These are phyloP conservation scores for Plenodomus biglobosus DNA, from an alignment of 2,329 filamentous ascomycete genomes.

Conservation along the genomic window DNA sequence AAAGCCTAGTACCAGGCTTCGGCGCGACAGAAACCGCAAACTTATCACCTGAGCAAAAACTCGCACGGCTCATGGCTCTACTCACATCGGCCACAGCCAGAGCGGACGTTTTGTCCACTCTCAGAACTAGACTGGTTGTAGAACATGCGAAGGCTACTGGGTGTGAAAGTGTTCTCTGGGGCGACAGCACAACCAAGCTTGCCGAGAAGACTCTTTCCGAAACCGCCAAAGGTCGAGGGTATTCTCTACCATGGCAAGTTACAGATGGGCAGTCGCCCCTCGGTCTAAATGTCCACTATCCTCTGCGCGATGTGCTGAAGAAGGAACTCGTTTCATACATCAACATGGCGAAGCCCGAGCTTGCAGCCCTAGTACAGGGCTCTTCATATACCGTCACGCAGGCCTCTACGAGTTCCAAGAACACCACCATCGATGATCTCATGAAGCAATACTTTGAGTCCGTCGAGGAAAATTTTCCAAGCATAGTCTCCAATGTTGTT, in stretches of 20 bases:
- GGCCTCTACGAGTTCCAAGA: conserved; percentile 63
- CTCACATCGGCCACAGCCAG: conserved; percentile 74
- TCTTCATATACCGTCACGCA: conserved; percentile 25
- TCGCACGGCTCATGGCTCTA: conserved; percentile 59
- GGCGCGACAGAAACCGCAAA: background rate
- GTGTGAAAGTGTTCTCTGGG: conserved; percentile 76
- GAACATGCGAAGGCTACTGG: conserved; percentile 49
- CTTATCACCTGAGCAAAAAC: conserved; percentile 23
- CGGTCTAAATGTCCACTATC: conserved; percentile 69
- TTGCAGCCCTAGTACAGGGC: conserved; percentile 48
- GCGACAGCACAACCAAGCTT: conserved; percentile 82
- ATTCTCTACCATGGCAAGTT: conserved; percentile 77
- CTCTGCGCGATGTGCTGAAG: conserved; percentile 80
- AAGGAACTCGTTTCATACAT: conserved; percentile 75
- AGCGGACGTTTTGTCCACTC: conserved; percentile 69
- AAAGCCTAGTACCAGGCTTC: conserved; percentile 16
- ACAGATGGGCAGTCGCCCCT: conserved; percentile 69
- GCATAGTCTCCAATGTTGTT: conserved; percentile 93
- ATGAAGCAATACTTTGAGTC: conserved; percentile 86
- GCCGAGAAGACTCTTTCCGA: conserved; percentile 84
- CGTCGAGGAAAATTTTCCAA: conserved; percentile 83
- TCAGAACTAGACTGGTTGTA: conserved; percentile 72
- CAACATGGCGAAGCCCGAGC: conserved; percentile 54
- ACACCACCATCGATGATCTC: conserved; percentile 86
- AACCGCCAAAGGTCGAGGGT: conserved; percentile 88